Evolutionary conservation across 129 eudicot species (phyloP).

Genomic region (Tagetes erecta): DNA sequence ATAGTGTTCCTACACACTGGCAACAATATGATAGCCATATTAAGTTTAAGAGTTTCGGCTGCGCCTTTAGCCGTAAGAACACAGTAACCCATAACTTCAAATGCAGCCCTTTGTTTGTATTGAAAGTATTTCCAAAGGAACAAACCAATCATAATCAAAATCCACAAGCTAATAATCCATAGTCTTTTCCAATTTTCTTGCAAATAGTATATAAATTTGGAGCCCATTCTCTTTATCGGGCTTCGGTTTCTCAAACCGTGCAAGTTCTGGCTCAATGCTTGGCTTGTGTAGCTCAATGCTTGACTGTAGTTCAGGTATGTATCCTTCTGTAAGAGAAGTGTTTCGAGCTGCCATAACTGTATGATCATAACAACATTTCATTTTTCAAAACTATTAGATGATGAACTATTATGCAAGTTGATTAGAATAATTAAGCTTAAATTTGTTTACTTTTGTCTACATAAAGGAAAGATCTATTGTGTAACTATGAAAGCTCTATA

Average conservation of each 20-base stretch:
- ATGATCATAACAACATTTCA: slow-evolving; percentile 21
- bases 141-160: slow-evolving; percentile 69
- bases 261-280: slow-evolving; percentile 91
- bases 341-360: slow-evolving; percentile 99
- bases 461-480: background rate
- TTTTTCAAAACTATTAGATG: background rate
- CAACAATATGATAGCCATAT: slow-evolving; percentile 86
- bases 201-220: slow-evolving; percentile 55
- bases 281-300: slow-evolving; percentile 99
- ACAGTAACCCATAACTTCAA: slow-evolving; percentile 90
- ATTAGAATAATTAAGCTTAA: background rate
- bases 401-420: background rate
- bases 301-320: slow-evolving; percentile 95
- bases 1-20: slow-evolving; percentile 95
- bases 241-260: slow-evolving; percentile 69
- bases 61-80: slow-evolving; percentile 94
- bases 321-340: slow-evolving; percentile 92
- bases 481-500: background rate
- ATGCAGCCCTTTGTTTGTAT: slow-evolving; percentile 76
- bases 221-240: slow-evolving; percentile 59
- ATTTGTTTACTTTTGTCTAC: background rate
- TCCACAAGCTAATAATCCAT: slow-evolving; percentile 80
- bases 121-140: slow-evolving; percentile 84
- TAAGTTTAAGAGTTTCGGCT: slow-evolving; percentile 89
- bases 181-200: slow-evolving; percentile 91